These are phyloP conservation scores for Trametes meyenii DNA, from an alignment of 768 basidiomycete species.

Conservation along the genomic window DNA sequence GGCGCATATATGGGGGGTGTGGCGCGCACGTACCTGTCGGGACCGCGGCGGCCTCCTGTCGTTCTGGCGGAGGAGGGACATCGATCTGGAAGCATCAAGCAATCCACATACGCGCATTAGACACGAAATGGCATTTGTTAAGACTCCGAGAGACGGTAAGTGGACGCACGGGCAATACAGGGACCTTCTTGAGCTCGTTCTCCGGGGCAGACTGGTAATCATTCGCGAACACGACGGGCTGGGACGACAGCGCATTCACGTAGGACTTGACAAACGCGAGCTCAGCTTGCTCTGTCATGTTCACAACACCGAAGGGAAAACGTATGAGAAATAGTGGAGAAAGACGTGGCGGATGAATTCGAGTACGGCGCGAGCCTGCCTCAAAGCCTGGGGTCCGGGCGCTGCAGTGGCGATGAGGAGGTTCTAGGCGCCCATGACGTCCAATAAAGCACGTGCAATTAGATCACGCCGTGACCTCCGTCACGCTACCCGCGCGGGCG, in stretches of 20 bases:
- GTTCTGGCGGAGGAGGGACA: slow-evolving; percentile 62
- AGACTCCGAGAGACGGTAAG: neutral
- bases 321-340: neutral
- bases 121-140: slow-evolving; percentile 10
- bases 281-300: slow-evolving; percentile 60
- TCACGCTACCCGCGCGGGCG: neutral
- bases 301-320: slow-evolving; percentile 1
- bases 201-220: slow-evolving; percentile 77
- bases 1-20: neutral
- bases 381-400: too few species aligned
- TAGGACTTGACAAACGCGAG: slow-evolving; percentile 68
- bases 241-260: slow-evolving; percentile 61
- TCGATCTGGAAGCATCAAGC: slow-evolving; percentile 46
- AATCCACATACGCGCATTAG: neutral
- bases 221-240: slow-evolving; percentile 69
- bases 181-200: slow-evolving; percentile 68
- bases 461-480: slow-evolving; percentile 9
- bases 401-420: neutral
- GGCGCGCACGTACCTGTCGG: slow-evolving; percentile 34
- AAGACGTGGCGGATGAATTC: neutral
- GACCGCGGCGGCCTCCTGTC: slow-evolving; percentile 41
- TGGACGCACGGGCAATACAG: slow-evolving; percentile 62
- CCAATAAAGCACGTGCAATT: neutral
- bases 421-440: slow-evolving; percentile 4
- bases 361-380: neutral